Evolutionary conservation across 148 eudicot genomes (phyloP), one percentile per base, ranked within the genome.

Genomic region (Oxyria digyna): DNA sequence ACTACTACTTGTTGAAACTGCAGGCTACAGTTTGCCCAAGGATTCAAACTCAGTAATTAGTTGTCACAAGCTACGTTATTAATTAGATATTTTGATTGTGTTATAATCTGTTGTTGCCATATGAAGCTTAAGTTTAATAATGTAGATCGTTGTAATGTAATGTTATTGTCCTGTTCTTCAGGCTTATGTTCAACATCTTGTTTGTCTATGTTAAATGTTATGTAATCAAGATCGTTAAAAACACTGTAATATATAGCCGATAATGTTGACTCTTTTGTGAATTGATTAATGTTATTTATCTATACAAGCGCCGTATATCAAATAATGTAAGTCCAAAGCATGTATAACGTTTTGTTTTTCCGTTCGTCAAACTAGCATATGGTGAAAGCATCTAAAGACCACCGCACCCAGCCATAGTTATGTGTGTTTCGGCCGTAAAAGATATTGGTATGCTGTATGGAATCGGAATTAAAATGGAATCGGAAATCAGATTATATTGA

Each of bases 1-100:
- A 50, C 29, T 75, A 13, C 35, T 81, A 18, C 75, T 77, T 26
- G n/a, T 6, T 18, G 32, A 29, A 71, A 18, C 18, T 67, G 24
- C 62, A 38, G 69, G 35, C 26, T 43, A 67, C 27, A 54, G 38
- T 49, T 8, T 52, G n/a, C 62, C 62, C 37, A 4, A 59, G 38
- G 20, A 59, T 59, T 59, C 65, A 59, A 31, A 9, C 31, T 15
- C 31, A 54, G 8, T 20, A 49, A 59, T 29, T 27, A 29, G 35
- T 12, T 14, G 0, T 55, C 38, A 35, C 38, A 35, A 35, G n/a
- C n/a, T n/a, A n/a, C 38, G 3, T 35, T 3, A 35, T 35, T 35
- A 27, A 27, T 11, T 55, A 55, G 32, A 3, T 27, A 4, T 55
- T 6, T 57, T 13, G 1, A 29, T 57, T 0, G 29, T 23, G 29